Base-by-base conservation (phyloP, 192 early-diverging fungal species). In the Phlyctochytrium arcticum region DNA sequence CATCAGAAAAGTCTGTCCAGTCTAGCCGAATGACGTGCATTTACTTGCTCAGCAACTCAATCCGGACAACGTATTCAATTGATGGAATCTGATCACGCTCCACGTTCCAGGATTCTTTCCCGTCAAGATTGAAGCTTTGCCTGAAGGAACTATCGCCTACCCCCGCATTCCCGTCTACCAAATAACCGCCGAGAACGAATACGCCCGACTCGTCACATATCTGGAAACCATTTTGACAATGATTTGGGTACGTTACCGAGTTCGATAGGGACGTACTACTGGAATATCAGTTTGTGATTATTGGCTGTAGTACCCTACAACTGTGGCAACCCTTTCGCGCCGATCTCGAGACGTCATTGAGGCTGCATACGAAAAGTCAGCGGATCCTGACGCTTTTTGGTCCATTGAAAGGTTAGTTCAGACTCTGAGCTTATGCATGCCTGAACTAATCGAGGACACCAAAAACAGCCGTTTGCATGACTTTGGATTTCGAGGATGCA, bases 401-500 rank as follows among this genome's bases (percentile, higher is more conserved):
- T 72, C 81, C 0, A 49, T 91, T 23, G 73, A 79, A 53, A 80
- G 66, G 81, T 80, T n/a, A n/a, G n/a, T n/a, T n/a, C n/a, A n/a
- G n/a, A n/a, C n/a, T n/a, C n/a, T n/a, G n/a, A n/a, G n/a, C n/a
- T n/a, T n/a, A n/a, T n/a, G n/a, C n/a, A n/a, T n/a, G n/a, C n/a
- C n/a, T n/a, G n/a, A n/a, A n/a, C n/a, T n/a, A n/a, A n/a, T n/a
- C n/a, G n/a, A n/a, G n/a, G n/a, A n/a, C n/a, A n/a, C n/a, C n/a
- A n/a, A n/a, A n/a, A 44, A 21, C 26, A 81, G 85, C 54, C 82
- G 89, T 15, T 73, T 95, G 53, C 90, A 95, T 53, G 92, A 95
- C 69, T 95, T 92, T 75, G 92, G 92, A n/a, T 95, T 95, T 72
- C 90, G 92, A 35, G 92, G 82, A 2, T 92, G 76, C 80, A 90